These are phyloP conservation scores for Cercospora berteroae DNA, from an alignment of 2,329 filamentous ascomycete species.

Conservation along the genomic window DNA sequence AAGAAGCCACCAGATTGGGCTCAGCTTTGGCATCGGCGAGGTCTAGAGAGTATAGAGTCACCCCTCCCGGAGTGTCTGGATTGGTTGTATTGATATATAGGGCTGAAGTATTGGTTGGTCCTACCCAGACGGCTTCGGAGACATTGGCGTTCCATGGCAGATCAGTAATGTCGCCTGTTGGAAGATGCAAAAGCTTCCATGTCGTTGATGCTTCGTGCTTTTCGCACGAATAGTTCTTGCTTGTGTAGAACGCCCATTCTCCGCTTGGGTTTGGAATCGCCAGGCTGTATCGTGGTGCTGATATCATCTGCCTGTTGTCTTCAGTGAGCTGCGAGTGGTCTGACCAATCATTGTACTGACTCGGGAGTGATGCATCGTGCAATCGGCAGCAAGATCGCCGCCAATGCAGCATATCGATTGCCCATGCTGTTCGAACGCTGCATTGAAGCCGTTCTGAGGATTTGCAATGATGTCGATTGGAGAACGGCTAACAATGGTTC, in stretches of 20 bases:
- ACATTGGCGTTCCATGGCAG: slow-evolving; percentile 25
- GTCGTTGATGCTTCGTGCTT: slow-evolving; percentile 23
- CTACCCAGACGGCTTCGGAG: slow-evolving; percentile 35
- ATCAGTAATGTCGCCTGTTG: slow-evolving; percentile 28
- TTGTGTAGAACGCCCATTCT: slow-evolving; percentile 36
- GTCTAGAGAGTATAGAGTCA: slow-evolving; percentile 44
- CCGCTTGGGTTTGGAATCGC: slow-evolving; percentile 28
- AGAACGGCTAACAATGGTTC: neutral
- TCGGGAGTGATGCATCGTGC: slow-evolving; percentile 20
- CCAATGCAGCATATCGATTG: neutral
- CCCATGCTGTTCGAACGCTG: neutral
- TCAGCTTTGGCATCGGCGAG: slow-evolving; percentile 26
- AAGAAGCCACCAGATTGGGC: slow-evolving; percentile 33
- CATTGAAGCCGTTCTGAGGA: neutral
- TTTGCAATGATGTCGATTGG: neutral
- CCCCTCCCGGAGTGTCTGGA: slow-evolving; percentile 27
- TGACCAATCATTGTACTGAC: neutral
- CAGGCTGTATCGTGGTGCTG: slow-evolving; percentile 30
- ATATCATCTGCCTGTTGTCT: slow-evolving; percentile 29
- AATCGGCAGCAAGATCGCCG: slow-evolving; percentile 6
- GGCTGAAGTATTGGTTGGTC: slow-evolving; percentile 31
- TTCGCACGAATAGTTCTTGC: slow-evolving; percentile 29
- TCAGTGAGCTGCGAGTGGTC: slow-evolving; percentile 1
- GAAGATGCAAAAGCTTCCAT: slow-evolving; percentile 29
- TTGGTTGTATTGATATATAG: slow-evolving; percentile 34